Evolutionary conservation across 805 yeast genomes (phyloP).

Genomic region (Saturnispora gosingensis): DNA sequence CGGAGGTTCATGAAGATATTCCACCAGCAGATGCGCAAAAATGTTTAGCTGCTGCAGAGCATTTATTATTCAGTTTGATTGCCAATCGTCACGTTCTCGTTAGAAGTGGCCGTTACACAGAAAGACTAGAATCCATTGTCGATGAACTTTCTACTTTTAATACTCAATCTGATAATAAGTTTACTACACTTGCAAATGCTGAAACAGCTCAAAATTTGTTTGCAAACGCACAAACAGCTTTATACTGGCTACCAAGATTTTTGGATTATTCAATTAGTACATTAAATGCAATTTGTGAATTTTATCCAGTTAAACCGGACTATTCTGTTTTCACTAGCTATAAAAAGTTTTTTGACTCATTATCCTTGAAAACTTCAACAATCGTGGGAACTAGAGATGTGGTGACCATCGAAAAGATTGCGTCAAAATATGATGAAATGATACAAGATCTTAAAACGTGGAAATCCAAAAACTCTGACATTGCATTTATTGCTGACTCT

Average conservation of each 20-base stretch:
- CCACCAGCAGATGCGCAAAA: slow-evolving; percentile 66
- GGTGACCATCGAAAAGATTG: slow-evolving; percentile 17
- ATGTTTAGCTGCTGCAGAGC: slow-evolving; percentile 70
- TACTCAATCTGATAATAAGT: neutral
- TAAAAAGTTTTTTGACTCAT: slow-evolving; percentile 15
- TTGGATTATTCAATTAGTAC: slow-evolving; percentile 27
- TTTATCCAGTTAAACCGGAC: slow-evolving; percentile 6
- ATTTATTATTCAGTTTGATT: slow-evolving; percentile 50
- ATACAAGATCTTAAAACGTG: slow-evolving; percentile 26
- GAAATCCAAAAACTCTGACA: slow-evolving; percentile 24
- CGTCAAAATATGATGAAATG: slow-evolving; percentile 20
- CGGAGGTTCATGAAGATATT: slow-evolving; percentile 58
- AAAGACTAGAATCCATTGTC: slow-evolving; percentile 6
- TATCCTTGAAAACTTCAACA: slow-evolving; percentile 2
- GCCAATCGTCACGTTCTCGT: slow-evolving; percentile 41
- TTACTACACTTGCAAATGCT: neutral
- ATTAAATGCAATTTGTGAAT: slow-evolving; percentile 10
- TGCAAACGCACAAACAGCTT: slow-evolving; percentile 5
- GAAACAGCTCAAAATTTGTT: neutral
- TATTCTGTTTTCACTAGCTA: slow-evolving; percentile 20
- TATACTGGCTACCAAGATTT: slow-evolving; percentile 31
- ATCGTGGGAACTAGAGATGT: slow-evolving; percentile 14
- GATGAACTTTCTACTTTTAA: slow-evolving; percentile 1
- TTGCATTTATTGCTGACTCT: slow-evolving; percentile 40
- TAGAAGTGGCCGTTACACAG: slow-evolving; percentile 19